Percentiles rank a stretch among this genome's conserved stretches.
These are phyloP conservation scores for Mortierella sp. DNA, from an alignment of 371 early-diverging fungal genomes.

Conservation along the genomic window DNA sequence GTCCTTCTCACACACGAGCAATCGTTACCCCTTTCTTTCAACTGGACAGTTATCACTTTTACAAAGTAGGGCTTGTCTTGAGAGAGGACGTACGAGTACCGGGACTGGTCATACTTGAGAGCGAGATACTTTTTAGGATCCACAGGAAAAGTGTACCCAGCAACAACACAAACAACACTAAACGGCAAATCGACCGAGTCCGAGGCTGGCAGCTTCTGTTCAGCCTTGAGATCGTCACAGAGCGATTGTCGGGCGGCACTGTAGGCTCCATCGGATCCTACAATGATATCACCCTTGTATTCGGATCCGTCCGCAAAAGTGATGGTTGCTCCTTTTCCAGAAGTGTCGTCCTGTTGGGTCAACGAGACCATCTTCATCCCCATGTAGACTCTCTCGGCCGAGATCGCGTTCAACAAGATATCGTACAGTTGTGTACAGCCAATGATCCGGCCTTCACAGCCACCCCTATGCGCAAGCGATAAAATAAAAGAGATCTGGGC, in stretches of 20 bases:
- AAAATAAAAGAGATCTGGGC: not conserved
- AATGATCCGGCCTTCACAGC: constrained; percentile 16
- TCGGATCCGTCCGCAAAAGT: constrained; percentile 10
- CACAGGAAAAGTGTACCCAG: constrained; percentile 10
- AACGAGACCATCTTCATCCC: constrained; percentile 4
- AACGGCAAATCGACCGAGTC: constrained; percentile 11
- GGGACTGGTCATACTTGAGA: not conserved
- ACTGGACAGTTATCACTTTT: too few species aligned
- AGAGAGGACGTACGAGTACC: not conserved
- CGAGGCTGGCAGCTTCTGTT: not conserved
- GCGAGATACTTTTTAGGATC: constrained; percentile 4
- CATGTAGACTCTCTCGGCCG: not conserved
- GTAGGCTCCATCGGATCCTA: constrained; percentile 21
- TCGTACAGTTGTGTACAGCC: constrained; percentile 13
- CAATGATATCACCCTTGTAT: constrained; percentile 14
- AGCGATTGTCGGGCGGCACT: constrained; percentile 9
- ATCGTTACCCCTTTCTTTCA: too few species aligned
- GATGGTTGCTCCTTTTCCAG: not conserved
- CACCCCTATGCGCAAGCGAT: not conserved
- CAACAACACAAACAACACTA: constrained; percentile 6
- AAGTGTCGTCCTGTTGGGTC: not conserved
- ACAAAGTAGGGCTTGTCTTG: constrained; percentile 8
- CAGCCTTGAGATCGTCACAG: not conserved
- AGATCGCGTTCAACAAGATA: constrained; percentile 4
- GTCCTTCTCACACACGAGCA: not conserved